Evolutionary conservation across 305 asterid species (phyloP).

Genomic region (Coffea humblotiana): DNA sequence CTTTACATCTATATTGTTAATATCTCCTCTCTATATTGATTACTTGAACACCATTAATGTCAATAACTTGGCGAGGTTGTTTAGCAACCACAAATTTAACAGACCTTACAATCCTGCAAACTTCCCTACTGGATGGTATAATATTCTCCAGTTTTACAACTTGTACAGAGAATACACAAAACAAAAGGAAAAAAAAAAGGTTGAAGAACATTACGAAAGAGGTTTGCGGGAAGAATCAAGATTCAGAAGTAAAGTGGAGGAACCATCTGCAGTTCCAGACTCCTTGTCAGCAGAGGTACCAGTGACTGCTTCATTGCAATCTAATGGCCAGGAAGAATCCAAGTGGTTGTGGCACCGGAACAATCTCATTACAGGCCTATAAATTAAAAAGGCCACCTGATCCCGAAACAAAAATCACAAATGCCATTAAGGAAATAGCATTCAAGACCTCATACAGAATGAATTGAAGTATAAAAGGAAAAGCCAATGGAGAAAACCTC

Average conservation of each 20-base stretch:
- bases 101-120: not conserved
- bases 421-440: not conserved
- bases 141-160: not conserved
- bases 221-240: conserved; percentile 79
- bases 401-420: conserved; percentile 24
- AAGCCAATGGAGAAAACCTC: conserved; percentile 58
- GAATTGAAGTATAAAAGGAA: not conserved
- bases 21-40: not conserved
- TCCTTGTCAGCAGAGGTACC: conserved; percentile 54
- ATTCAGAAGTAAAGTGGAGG: conserved; percentile 60
- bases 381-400: conserved; percentile 92
- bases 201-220: conserved; percentile 47
- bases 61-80: not conserved
- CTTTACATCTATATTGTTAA: not conserved
- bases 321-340: conserved; percentile 82
- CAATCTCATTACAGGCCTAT: conserved; percentile 99
- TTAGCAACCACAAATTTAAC: not conserved
- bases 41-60: not conserved
- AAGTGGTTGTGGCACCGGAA: conserved; percentile 64
- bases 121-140: not conserved
- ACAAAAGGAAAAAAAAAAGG: conserved; percentile 19
- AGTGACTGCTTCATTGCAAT: conserved; percentile 54
- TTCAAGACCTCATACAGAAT: not conserved
- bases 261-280: conserved; percentile 48
- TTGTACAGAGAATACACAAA: not conserved